Evolutionary conservation across 2,329 filamentous ascomycete species (phyloP).

Genomic region (Hirsutella thompsonii): DNA sequence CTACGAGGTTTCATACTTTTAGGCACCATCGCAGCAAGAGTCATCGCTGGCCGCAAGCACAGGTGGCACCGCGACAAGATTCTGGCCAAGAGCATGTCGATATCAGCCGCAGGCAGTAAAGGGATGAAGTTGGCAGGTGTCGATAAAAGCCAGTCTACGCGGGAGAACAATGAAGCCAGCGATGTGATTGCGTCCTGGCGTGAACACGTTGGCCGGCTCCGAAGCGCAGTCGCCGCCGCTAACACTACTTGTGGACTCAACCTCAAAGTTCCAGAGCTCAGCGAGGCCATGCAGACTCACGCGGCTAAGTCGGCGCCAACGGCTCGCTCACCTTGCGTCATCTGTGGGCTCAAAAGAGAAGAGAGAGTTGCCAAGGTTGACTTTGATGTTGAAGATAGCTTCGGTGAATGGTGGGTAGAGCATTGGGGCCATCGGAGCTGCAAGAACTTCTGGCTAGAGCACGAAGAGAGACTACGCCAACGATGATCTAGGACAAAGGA

Average conservation of each 20-base stretch:
- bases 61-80: constrained; percentile 87
- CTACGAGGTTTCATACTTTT: constrained; percentile 51
- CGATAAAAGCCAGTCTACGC: constrained; percentile 68
- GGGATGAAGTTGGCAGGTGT: constrained; percentile 87
- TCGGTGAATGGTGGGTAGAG: constrained; percentile 94
- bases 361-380: constrained; percentile 71
- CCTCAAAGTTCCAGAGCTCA: constrained; percentile 56
- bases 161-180: constrained; percentile 73
- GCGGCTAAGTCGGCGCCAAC: constrained; percentile 61
- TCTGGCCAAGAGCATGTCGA: constrained; percentile 77
- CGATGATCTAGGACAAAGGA: constrained; percentile 30
- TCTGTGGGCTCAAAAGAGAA: constrained; percentile 81
- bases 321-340: constrained; percentile 61
- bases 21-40: constrained; percentile 56
- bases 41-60: constrained; percentile 72
- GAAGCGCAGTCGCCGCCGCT: constrained; percentile 56
- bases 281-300: constrained; percentile 54
- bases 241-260: constrained; percentile 42
- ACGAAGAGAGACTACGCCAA: constrained; percentile 57
- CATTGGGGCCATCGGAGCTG: constrained; percentile 75
- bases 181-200: constrained; percentile 69
- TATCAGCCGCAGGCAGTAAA: constrained; percentile 62
- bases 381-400: constrained; percentile 70
- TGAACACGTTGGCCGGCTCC: constrained; percentile 59
- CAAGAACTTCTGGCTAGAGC: constrained; percentile 72